Conservation (phyloP, 805 yeast species). For the Monosporozyma unispora region DNA sequence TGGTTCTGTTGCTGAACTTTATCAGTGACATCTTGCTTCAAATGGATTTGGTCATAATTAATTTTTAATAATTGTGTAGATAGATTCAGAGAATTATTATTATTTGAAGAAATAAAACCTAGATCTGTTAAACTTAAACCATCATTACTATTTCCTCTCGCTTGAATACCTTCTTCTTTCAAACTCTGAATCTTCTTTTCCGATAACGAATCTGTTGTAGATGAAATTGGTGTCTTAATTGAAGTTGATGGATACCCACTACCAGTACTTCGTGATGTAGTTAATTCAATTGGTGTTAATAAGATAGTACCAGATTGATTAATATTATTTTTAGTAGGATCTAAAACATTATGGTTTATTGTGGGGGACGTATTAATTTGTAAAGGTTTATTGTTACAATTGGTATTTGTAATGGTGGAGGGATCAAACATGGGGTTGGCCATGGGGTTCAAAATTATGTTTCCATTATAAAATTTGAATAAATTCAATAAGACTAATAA, state of each 20-base stretch:
- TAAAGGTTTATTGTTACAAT: not conserved
- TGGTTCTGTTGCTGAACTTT: not conserved
- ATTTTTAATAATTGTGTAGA: not conserved
- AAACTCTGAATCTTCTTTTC: not conserved
- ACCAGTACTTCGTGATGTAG: not conserved
- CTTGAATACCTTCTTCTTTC: not conserved
- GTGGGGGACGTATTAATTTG: not conserved
- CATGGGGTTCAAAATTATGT: conserved; percentile 13
- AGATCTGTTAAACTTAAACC: not conserved
- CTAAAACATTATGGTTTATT: not conserved
- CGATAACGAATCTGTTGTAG: not conserved
- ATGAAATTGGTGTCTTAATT: not conserved
- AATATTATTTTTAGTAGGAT: not conserved
- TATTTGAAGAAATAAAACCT: not conserved
- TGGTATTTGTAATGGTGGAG: not conserved
- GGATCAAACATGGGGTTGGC: not conserved
- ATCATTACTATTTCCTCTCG: not conserved
- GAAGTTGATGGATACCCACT: not conserved
- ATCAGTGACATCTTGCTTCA: not conserved
- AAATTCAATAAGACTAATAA: conserved; percentile 12
- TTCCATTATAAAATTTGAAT: conserved; percentile 16
- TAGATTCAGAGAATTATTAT: not conserved
- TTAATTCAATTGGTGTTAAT: not conserved
- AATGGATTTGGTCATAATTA: not conserved
- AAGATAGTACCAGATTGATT: not conserved